Base-by-base conservation (phyloP, 2,329 filamentous ascomycete genomes). In the Rhinocladiella mackenziei region DNA sequence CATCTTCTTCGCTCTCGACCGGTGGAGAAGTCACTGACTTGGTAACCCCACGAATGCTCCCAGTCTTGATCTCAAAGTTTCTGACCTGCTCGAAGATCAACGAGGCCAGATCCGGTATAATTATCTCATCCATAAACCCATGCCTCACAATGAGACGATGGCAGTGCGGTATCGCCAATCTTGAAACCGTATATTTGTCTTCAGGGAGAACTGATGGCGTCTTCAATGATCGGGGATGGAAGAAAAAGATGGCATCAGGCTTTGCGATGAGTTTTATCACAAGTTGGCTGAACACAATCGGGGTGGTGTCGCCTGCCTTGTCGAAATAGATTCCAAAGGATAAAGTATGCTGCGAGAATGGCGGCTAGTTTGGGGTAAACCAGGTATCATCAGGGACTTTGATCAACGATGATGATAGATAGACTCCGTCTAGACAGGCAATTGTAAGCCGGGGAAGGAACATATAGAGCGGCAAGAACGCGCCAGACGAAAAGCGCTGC, bases 291-390 rank as follows among this genome's bases (percentile, higher is more conserved):
- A 86, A 88, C 7, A 83, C 80, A 5, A 74, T 75, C 1, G 82
- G 83, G 0, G 77, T 78, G 4, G 75, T 74, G n/a, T 51, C 53
- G 31, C 84, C 84, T 1, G 77, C 73, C 64, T 89, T 89, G 65
- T 89, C 85, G 60, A 89, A 88, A 68, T 86, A 89, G 42, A 89
- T 80, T 1, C 82, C 85, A 89, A 8, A 89, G 72, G 2, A 87
- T 70, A 58, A 89, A 84, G 31, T 88, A 64, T 31, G 64, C 67
- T 0, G 81, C 75, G 2, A 89, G 73, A 6, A 84, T 66, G 2
- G 70, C 68, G 0, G 83, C 73, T 4, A 89, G 70, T 0, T 79
- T 70, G 1, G 89, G 0, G 85, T 89, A 58, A 89, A 86, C 85
- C 85, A 89, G 1, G 83, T 85, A 1, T 85, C 85, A 7, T 81